A percentile compares a stretch with the other conserved stretches of the same genome.
Evolutionary conservation across 805 yeast species (phyloP).

Genomic region (Myxozyma lipomycoides): DNA sequence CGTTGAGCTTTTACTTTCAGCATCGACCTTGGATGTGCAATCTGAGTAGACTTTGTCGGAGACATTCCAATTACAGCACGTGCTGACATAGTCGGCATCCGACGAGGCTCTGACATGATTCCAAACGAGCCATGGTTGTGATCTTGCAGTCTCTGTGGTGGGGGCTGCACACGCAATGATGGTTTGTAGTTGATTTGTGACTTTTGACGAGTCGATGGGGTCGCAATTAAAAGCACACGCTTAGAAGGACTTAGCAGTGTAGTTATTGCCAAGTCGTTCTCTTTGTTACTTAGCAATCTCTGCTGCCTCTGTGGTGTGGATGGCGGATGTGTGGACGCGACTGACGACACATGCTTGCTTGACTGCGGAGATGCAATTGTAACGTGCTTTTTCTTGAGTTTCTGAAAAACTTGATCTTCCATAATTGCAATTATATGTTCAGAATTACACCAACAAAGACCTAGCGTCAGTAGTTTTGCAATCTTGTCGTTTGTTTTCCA

Average conservation of each 20-base stretch:
- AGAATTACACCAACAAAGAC: no score
- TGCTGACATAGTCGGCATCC: neutral
- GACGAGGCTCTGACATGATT: neutral
- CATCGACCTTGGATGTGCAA: slow-evolving; percentile 12
- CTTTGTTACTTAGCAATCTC: neutral
- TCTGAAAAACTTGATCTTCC: no score
- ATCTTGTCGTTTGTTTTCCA: no score
- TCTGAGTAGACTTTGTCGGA: slow-evolving; percentile 2
- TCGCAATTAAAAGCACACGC: neutral
- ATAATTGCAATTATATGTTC: no score
- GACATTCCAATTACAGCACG: neutral
- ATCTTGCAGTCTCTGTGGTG: neutral
- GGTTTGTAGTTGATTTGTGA: neutral
- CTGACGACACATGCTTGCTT: neutral
- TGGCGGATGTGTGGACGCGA: neutral
- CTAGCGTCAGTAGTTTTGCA: no score
- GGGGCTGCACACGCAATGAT: neutral
- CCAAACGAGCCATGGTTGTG: neutral
- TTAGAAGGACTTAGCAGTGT: slow-evolving; percentile 1
- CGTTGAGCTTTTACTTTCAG: slow-evolving; percentile 20
- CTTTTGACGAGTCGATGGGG: neutral
- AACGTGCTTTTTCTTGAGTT: neutral
- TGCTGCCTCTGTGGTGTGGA: neutral
- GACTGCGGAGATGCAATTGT: neutral
- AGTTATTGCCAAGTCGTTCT: neutral